Percentiles rank a stretch among this genome's conserved stretches.
phyloP scores from a whole-genome alignment of 1,284 basidiomycete genomes.

The Sporisorium graminicola region DNA sequence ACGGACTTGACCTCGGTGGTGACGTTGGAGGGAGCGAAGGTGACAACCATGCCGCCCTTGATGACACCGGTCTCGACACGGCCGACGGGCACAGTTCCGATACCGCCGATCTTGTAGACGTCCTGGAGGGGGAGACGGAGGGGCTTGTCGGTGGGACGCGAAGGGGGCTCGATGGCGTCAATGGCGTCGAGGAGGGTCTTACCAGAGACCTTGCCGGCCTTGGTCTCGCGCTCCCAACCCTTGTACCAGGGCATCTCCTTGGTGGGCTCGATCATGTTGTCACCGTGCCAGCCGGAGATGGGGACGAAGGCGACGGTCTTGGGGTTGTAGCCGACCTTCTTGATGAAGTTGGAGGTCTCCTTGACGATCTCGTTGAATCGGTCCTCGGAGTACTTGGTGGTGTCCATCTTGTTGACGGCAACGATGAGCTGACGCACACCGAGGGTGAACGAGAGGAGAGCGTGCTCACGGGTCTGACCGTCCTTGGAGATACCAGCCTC shows the following conservation, averaged over 20 bases:
- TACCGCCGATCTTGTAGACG: conserved; percentile 99
- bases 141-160: conserved; percentile 97
- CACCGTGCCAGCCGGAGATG: conserved; percentile 99
- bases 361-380: conserved; percentile 99
- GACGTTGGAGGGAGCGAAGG: conserved; percentile 95
- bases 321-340: conserved; percentile 99
- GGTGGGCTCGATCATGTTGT: conserved; percentile 96
- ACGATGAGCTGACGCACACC: conserved; percentile 99
- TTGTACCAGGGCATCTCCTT: conserved; percentile 98
- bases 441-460: conserved; percentile 98
- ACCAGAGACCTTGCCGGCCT: conserved; percentile 90
- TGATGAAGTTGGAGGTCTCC: conserved; percentile 99
- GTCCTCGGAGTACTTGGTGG: conserved; percentile 98
- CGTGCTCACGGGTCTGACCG: conserved; percentile 99
- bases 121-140: conserved; percentile 99
- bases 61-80: conserved; percentile 99
- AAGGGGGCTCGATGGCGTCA: conserved; percentile 97
- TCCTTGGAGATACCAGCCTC: conserved; percentile 99
- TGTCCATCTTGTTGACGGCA: conserved; percentile 99
- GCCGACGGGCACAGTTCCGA: conserved; percentile 99
- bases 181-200: conserved; percentile 99
- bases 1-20: conserved; percentile 99
- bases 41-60: conserved; percentile 98
- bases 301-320: conserved; percentile 98
- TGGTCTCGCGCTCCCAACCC: conserved; percentile 81